Evolutionary conservation across 2,329 filamentous ascomycete species (phyloP).

Genomic region (Fusarium drepaniforme): DNA sequence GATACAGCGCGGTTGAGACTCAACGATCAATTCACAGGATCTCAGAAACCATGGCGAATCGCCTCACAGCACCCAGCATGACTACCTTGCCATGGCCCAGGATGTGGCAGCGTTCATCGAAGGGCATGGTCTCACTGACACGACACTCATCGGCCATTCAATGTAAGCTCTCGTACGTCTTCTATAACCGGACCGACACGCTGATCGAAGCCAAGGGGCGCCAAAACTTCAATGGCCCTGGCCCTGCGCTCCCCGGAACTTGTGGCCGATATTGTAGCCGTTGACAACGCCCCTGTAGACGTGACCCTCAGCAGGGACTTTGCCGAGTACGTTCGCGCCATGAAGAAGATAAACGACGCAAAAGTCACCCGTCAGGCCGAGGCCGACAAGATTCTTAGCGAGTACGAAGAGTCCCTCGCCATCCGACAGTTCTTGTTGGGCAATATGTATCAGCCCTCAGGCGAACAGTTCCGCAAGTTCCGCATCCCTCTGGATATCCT

Average conservation of each 20-base stretch:
- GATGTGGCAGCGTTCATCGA: constrained; percentile 85
- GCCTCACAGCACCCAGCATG: constrained; percentile 80
- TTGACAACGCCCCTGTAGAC: constrained; percentile 94
- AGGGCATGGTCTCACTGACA: constrained; percentile 75
- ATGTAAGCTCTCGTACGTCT: constrained; percentile 71
- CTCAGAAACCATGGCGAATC: constrained; percentile 94
- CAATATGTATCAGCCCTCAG: constrained; percentile 75
- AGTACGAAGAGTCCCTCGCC: constrained; percentile 78
- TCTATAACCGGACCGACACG: not conserved
- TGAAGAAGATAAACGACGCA: constrained; percentile 83
- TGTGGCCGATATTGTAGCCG: constrained; percentile 79
- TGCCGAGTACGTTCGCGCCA: constrained; percentile 82
- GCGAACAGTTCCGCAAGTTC: constrained; percentile 73
- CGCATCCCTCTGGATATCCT: constrained; percentile 83
- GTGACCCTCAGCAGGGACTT: constrained; percentile 81
- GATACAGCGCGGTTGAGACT: constrained; percentile 19
- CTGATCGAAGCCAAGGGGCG: constrained; percentile 71
- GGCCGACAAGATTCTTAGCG: constrained; percentile 81
- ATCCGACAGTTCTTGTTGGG: constrained; percentile 94
- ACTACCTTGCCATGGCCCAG: constrained; percentile 85
- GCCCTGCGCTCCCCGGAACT: constrained; percentile 77
- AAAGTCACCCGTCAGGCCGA: constrained; percentile 77
- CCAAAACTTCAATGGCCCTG: constrained; percentile 91
- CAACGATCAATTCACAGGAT: constrained; percentile 66
- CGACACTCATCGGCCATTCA: constrained; percentile 90